A percentile compares a stretch with the other conserved stretches of the same genome.
Evolutionary conservation across 2,329 filamentous ascomycete genomes (phyloP).

Genomic region (Chrysoporthe deuterocubensis): DNA sequence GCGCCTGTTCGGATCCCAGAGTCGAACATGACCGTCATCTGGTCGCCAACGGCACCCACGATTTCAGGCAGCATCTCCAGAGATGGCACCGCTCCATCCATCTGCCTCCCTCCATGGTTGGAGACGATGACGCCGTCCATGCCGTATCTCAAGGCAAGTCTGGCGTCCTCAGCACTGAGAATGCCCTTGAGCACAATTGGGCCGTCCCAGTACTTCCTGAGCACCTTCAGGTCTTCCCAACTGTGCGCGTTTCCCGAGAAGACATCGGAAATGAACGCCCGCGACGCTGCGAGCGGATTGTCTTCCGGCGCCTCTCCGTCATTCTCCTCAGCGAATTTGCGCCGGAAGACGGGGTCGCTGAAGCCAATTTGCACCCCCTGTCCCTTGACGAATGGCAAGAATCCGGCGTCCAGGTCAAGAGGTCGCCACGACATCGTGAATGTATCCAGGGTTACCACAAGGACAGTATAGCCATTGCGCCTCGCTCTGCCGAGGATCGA

Average conservation of each 20-base stretch:
- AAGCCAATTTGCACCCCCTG: slow-evolving; percentile 66
- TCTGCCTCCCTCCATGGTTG: slow-evolving; percentile 62
- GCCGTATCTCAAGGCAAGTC: slow-evolving; percentile 47
- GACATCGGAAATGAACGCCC: slow-evolving; percentile 55
- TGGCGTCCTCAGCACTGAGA: slow-evolving; percentile 53
- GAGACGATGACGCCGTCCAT: slow-evolving; percentile 58
- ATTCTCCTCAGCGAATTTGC: slow-evolving; percentile 55
- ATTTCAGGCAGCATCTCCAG: slow-evolving; percentile 64
- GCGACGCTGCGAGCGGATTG: slow-evolving; percentile 52
- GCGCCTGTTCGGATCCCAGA: slow-evolving; percentile 58
- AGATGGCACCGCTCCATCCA: slow-evolving; percentile 58
- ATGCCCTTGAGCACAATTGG: slow-evolving; percentile 68
- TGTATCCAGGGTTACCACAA: slow-evolving; percentile 76
- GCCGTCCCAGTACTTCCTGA: slow-evolving; percentile 65
- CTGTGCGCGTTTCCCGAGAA: slow-evolving; percentile 57
- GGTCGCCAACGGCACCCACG: slow-evolving; percentile 62
- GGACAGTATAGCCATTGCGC: slow-evolving; percentile 62
- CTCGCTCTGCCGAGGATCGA: slow-evolving; percentile 67
- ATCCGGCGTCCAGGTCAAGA: slow-evolving; percentile 66
- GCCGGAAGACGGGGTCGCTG: slow-evolving; percentile 67
- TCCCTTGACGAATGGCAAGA: slow-evolving; percentile 62
- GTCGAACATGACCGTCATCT: slow-evolving; percentile 66
- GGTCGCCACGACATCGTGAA: slow-evolving; percentile 72
- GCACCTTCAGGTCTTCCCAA: slow-evolving; percentile 65
- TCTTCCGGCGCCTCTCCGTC: slow-evolving; percentile 53